These are phyloP conservation scores for Sugiyamaella lignohabitans DNA, from an alignment of 805 yeast genomes.

Conservation along the genomic window DNA sequence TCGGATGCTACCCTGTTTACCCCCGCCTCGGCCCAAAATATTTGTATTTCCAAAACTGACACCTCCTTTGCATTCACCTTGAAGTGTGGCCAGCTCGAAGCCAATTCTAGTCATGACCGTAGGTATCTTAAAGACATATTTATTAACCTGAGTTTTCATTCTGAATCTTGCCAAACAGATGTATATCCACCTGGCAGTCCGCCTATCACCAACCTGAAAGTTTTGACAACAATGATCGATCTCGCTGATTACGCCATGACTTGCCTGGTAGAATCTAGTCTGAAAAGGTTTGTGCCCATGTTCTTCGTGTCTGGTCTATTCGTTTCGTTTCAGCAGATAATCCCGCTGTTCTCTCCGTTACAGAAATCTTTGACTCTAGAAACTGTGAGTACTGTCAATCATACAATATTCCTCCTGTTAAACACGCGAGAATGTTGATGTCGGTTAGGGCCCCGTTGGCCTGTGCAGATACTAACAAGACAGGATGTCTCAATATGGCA, in stretches of 20 bases:
- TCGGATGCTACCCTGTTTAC: neutral
- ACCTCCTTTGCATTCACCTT: neutral
- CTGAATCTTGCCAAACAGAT: neutral
- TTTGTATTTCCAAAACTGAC: neutral
- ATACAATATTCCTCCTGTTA: no score
- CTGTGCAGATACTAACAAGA: no score
- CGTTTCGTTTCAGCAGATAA: neutral
- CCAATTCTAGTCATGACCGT: neutral
- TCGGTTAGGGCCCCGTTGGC: no score
- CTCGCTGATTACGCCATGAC: slow-evolving; percentile 17
- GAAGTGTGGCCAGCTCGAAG: neutral
- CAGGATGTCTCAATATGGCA: no score
- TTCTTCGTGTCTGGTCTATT: neutral
- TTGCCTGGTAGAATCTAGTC: slow-evolving; percentile 4
- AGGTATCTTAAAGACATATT: neutral
- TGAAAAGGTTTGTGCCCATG: slow-evolving; percentile 8
- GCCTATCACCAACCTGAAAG: no score
- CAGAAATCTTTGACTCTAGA: neutral
- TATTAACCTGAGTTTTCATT: neutral
- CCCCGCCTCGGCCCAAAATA: neutral
- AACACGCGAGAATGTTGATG: no score
- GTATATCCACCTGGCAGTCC: no score
- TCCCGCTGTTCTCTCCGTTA: neutral
- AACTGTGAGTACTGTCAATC: neutral
- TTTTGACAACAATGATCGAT: neutral